A percentile compares a stretch with the other conserved stretches of the same genome.
Conservation (phyloP, 495 filamentous ascomycete genomes). For the Lophiostoma macrostomum region DNA sequence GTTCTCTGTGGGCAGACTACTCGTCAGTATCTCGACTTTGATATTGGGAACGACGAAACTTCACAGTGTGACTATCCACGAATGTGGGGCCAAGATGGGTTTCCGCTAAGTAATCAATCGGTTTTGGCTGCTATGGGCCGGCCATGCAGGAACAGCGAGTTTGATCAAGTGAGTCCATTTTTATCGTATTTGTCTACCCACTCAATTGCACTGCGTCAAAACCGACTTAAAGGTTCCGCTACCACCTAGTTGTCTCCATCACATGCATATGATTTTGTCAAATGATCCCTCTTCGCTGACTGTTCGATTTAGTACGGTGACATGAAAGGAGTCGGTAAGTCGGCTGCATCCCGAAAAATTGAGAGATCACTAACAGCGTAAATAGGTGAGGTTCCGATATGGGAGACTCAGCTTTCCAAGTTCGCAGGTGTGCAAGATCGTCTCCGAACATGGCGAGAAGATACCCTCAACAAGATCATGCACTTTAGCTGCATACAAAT, state of each 20-base stretch:
- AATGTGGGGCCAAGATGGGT: slow-evolving; percentile 66
- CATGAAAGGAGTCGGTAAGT: slow-evolving; percentile 27
- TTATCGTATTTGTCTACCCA: too few species aligned
- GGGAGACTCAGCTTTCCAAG: slow-evolving; percentile 66
- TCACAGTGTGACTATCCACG: slow-evolving; percentile 60
- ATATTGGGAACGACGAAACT: slow-evolving; percentile 57
- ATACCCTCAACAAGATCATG: slow-evolving; percentile 57
- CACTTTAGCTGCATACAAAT: slow-evolving; percentile 54
- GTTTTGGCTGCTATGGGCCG: slow-evolving; percentile 47
- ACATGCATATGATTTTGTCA: too few species aligned
- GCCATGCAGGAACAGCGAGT: slow-evolving; percentile 64
- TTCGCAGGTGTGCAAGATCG: slow-evolving; percentile 75
- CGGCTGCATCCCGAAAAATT: too few species aligned
- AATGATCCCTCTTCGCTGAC: neutral
- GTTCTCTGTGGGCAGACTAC: too few species aligned
- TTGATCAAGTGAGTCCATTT: slow-evolving; percentile 53
- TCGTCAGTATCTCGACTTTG: slow-evolving; percentile 51
- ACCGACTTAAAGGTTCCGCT: too few species aligned
- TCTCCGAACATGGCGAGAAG: slow-evolving; percentile 66
- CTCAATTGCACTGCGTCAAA: too few species aligned
- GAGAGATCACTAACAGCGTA: too few species aligned
- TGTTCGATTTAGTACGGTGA: slow-evolving; percentile 17
- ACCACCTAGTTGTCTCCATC: too few species aligned
- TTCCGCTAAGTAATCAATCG: slow-evolving; percentile 47
- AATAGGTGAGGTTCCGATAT: slow-evolving; percentile 40